Evolutionary conservation across 768 basidiomycete species (phyloP).

Genomic region (Coprinellus micaceus): DNA sequence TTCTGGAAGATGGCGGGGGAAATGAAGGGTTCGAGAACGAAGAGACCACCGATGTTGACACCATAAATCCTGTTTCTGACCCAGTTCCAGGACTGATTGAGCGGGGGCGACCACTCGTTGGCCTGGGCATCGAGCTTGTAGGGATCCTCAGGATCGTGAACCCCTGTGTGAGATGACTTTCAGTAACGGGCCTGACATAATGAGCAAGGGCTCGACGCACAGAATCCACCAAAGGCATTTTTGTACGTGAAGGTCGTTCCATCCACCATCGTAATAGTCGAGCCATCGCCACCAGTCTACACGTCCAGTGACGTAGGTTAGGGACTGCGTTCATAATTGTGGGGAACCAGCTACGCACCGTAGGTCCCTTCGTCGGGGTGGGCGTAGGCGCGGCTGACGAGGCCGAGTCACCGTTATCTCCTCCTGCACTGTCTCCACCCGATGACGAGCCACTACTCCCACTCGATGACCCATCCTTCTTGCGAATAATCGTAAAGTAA

Average conservation of each 20-base stretch:
- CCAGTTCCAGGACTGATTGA: conserved; percentile 71
- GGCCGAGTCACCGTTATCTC: not conserved
- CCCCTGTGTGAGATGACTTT: conserved; percentile 36
- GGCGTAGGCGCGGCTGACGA: conserved; percentile 18
- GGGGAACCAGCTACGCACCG: too few relatives aligned
- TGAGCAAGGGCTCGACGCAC: conserved; percentile 47
- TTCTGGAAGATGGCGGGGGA: conserved; percentile 63
- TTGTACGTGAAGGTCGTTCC: conserved; percentile 75
- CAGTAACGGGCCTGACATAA: too few relatives aligned
- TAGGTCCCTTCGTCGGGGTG: conserved; percentile 8
- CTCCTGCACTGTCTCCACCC: not conserved
- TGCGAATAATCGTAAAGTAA: conserved; percentile 21
- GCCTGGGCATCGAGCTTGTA: conserved; percentile 57
- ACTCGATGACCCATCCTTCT: conserved; percentile 14
- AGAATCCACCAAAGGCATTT: conserved; percentile 78
- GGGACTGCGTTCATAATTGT: not conserved
- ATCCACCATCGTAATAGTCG: conserved; percentile 72
- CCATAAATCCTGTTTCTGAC: conserved; percentile 55
- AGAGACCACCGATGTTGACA: conserved; percentile 50
- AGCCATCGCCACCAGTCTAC: conserved; percentile 41
- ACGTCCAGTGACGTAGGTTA: too few relatives aligned
- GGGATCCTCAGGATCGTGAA: conserved; percentile 51
- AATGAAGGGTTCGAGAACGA: conserved; percentile 54
- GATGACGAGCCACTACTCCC: too few relatives aligned
- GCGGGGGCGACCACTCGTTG: conserved; percentile 70